phyloP scores from a whole-genome alignment of 2,329 filamentous ascomycete species.

The Metarhizium humberi region DNA sequence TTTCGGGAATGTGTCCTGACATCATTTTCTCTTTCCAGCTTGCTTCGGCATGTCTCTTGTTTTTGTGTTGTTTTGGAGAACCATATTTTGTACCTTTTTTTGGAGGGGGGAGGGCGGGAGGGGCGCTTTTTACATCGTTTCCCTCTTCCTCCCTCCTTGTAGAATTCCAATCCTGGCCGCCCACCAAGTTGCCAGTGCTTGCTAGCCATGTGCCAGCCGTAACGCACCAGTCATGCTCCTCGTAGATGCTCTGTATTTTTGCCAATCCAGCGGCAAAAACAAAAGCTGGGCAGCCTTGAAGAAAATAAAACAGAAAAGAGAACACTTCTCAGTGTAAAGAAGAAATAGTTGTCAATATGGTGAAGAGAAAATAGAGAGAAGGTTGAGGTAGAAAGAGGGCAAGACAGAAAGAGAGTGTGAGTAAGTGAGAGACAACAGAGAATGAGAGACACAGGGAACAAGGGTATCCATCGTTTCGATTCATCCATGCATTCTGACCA shows the following conservation, averaged over 20 bases:
- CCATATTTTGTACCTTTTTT: neutral
- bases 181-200: neutral
- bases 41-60: slow-evolving; percentile 6
- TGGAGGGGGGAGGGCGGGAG: too few species aligned
- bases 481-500: slow-evolving; percentile 35
- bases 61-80: neutral
- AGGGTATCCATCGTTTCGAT: slow-evolving; percentile 36
- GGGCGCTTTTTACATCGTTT: slow-evolving; percentile 8
- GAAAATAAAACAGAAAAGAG: neutral
- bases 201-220: neutral
- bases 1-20: slow-evolving; percentile 6
- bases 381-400: slow-evolving; percentile 9
- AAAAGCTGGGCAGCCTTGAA: neutral
- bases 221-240: neutral
- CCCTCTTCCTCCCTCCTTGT: neutral
- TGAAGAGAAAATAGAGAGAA: slow-evolving; percentile 9
- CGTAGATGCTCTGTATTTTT: slow-evolving; percentile 5
- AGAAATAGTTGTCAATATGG: slow-evolving; percentile 9
- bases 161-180: neutral
- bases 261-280: slow-evolving; percentile 15
- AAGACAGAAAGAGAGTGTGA: slow-evolving; percentile 7
- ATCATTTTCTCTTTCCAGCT: slow-evolving; percentile 15
- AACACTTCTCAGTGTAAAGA: neutral
- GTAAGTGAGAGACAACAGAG: slow-evolving; percentile 9
- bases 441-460: slow-evolving; percentile 19